These are phyloP conservation scores for Prunus davidiana DNA, from an alignment of 306 rosid genomes.

Conservation along the genomic window DNA sequence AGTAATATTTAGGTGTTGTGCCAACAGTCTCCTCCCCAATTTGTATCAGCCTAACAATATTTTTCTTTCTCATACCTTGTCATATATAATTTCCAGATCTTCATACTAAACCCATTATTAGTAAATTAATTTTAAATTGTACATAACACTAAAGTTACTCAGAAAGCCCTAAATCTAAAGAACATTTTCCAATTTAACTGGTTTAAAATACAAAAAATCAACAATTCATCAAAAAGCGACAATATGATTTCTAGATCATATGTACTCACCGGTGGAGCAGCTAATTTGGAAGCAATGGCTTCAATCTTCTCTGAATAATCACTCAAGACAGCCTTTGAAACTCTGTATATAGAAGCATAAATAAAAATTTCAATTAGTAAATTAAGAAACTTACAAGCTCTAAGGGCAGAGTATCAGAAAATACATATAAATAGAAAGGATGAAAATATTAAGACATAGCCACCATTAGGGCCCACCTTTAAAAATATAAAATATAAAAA, in stretches of 20 bases:
- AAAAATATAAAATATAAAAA: neutral
- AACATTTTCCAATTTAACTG: neutral
- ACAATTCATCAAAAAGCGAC: neutral
- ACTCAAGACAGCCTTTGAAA: constrained; percentile 69
- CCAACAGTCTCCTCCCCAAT: neutral
- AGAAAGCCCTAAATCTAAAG: neutral
- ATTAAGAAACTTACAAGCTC: neutral
- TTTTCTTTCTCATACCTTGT: neutral
- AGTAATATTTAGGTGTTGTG: neutral
- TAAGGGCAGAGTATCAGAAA: neutral
- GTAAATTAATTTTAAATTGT: neutral
- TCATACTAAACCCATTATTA: neutral
- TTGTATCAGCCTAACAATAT: neutral
- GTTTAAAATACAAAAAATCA: neutral
- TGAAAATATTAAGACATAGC: neutral
- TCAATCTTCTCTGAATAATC: constrained; percentile 86
- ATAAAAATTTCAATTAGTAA: neutral
- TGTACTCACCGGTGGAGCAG: constrained; percentile 41
- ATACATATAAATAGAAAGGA: neutral
- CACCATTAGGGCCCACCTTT: neutral
- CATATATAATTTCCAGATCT: neutral
- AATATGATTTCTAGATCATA: constrained; percentile 1
- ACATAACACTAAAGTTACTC: neutral
- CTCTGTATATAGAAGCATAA: constrained; percentile 37
- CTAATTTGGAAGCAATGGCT: constrained; percentile 68